A percentile compares a stretch with the other conserved stretches of the same genome.
These are phyloP conservation scores for Cotoneaster glaucophyllus DNA, from an alignment of 306 rosid genomes.

Conservation along the genomic window DNA sequence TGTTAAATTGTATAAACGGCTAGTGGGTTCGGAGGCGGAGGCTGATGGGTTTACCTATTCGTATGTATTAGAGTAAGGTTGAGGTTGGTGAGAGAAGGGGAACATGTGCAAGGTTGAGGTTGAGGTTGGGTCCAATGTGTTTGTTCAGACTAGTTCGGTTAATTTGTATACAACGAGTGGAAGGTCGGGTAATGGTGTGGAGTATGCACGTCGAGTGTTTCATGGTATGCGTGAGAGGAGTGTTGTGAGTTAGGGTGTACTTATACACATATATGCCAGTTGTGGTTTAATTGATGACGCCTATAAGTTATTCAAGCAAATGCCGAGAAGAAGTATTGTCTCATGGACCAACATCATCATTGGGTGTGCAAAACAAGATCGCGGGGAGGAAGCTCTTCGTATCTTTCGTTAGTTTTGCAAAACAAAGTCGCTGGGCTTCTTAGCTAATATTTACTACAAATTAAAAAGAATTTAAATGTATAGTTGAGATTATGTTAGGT, in stretches of 20 bases:
- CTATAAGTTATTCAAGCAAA: not conserved
- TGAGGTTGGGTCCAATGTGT: slow-evolving; percentile 48
- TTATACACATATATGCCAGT: slow-evolving; percentile 69
- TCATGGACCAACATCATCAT: slow-evolving; percentile 50
- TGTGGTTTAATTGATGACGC: slow-evolving; percentile 55
- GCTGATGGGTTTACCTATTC: slow-evolving; percentile 64
- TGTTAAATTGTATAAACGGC: slow-evolving; percentile 28
- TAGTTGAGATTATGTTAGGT: no score
- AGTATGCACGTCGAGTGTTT: slow-evolving; percentile 25
- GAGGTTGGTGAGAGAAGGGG: slow-evolving; percentile 54
- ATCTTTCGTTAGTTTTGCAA: slow-evolving; percentile 14
- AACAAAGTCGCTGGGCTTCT: no score
- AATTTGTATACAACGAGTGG: slow-evolving; percentile 30
- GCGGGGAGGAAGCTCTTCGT: slow-evolving; percentile 55
- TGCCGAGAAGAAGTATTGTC: slow-evolving; percentile 45
- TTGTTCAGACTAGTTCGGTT: slow-evolving; percentile 50
- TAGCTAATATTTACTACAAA: no score
- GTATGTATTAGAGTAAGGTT: slow-evolving; percentile 50
- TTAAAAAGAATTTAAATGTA: no score
- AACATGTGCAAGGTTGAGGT: no score
- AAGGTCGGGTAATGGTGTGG: slow-evolving; percentile 4
- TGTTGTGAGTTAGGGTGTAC: slow-evolving; percentile 50
- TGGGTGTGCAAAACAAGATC: slow-evolving; percentile 65
- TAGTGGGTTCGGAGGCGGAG: slow-evolving; percentile 32
- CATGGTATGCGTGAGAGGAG: slow-evolving; percentile 26